Evolutionary conservation across 2,329 filamentous ascomycete species (phyloP), one percentile per base, ranked within the genome.

Genomic region (Plenodomus biglobosus): DNA sequence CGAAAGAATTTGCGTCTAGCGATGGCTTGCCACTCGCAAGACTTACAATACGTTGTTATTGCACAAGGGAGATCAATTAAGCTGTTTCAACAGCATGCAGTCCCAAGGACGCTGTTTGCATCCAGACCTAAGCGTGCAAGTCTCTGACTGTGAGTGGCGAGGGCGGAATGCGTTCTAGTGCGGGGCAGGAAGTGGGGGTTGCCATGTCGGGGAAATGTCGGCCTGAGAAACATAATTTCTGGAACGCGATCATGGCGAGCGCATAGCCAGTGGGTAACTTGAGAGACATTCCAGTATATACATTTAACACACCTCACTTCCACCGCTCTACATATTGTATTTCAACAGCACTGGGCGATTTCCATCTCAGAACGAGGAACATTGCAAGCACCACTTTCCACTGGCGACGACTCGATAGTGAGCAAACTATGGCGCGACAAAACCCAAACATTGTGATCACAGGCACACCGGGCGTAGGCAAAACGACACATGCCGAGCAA

Each of bases 391-490:
- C n/a, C n/a, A n/a, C n/a, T n/a, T n/a, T n/a, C n/a, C n/a, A n/a
- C n/a, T n/a, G 11, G 22, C 22, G 11, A 24, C 22, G 6, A 24
- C 22, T 6, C 22, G 22, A 24, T 5, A 24, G 5, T 24, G 6
- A 37, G 8, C 4, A 37, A 8, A 37, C 3, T 17, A 75, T 74
- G 69, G 65, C 71, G 51, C 73, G 76, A 48, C 71, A 69, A 47
- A 67, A 69, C 54, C 94, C 94, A 22, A 99, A 97, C 73, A 90
- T 99, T 65, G 87, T 99, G 60, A 81, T 99, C 58, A 97, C 94
- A 35, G 94, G 94, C 56, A 99, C 94, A 17, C 94, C 94, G 0
- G 94, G 94, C 46, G 90, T 95, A 21, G 94, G 94, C 66, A 99
- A 99, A 77, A 96, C 92, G 16, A 95, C 89, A 7, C 92, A 96